These are phyloP conservation scores for Cryptococcus sp. DNA, from an alignment of 1,284 basidiomycete genomes.

Conservation along the genomic window DNA sequence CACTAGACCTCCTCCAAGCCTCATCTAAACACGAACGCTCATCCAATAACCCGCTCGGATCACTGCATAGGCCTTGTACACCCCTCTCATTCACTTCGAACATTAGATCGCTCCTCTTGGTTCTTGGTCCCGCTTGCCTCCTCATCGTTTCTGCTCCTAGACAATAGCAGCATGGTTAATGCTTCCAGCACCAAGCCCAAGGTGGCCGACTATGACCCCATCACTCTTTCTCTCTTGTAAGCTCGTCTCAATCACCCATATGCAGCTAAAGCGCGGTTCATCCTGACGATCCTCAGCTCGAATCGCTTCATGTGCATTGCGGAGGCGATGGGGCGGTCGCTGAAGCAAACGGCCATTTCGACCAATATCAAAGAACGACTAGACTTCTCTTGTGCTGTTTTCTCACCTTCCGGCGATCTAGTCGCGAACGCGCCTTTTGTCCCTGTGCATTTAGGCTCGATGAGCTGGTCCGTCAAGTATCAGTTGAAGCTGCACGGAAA, in stretches of 20 bases:
- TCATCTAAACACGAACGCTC: no score
- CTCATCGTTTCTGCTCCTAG: no score
- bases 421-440: conserved; percentile 59
- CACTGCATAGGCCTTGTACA: no score
- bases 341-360: conserved; percentile 56
- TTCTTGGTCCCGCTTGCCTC: no score
- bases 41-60: no score
- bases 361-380: conserved; percentile 46
- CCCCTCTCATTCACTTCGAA: no score
- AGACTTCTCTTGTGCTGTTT: conserved; percentile 57
- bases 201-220: conserved; percentile 26
- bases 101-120: no score
- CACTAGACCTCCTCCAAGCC: no score
- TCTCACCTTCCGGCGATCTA: conserved; percentile 53
- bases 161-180: not conserved
- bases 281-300: conserved; percentile 2
- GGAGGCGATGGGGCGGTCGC: conserved; percentile 57
- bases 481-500: conserved; percentile 47
- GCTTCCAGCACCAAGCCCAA: not conserved
- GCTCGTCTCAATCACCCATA: not conserved
- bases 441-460: conserved; percentile 57
- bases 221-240: conserved; percentile 35
- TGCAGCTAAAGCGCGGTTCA: not conserved
- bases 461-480: conserved; percentile 44
- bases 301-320: conserved; percentile 44